phyloP scores from a whole-genome alignment of 208 protist species.

The Naegleria fowleri region DNA sequence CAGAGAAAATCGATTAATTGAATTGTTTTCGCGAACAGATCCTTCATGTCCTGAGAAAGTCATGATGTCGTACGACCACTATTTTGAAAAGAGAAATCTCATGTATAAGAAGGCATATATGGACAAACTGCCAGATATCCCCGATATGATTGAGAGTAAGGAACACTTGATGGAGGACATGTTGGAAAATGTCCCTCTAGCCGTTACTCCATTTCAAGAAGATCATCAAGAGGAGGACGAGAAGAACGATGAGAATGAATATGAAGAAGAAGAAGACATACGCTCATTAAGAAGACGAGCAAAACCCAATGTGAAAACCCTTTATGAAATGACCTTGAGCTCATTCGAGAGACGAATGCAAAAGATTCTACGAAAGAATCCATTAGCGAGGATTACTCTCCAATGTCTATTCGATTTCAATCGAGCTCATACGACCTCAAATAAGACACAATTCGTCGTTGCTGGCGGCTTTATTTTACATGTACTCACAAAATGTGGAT shows the following conservation, averaged over 20 bases:
- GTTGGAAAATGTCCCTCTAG: too few relatives aligned
- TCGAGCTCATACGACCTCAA: background rate
- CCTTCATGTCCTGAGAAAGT: background rate
- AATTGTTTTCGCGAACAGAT: background rate
- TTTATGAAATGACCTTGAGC: background rate
- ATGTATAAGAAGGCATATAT: background rate
- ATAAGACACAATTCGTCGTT: background rate
- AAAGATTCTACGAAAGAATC: background rate
- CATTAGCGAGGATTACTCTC: background rate
- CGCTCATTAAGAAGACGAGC: background rate
- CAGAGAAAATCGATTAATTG: background rate
- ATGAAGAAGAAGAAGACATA: too few relatives aligned
- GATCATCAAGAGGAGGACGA: too few relatives aligned
- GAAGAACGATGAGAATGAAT: too few relatives aligned
- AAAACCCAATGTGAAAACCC: background rate
- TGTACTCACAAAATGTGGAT: background rate
- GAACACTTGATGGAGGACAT: background rate
- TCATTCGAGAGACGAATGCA: background rate
- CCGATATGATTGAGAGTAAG: background rate
- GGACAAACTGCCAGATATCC: background rate
- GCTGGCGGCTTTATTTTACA: background rate
- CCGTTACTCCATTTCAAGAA: too few relatives aligned
- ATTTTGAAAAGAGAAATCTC: background rate
- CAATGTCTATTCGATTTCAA: background rate
- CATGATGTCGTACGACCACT: background rate